These are phyloP conservation scores for Tricladium varicosporioides DNA, from an alignment of 2,329 filamentous ascomycete genomes.

Conservation along the genomic window DNA sequence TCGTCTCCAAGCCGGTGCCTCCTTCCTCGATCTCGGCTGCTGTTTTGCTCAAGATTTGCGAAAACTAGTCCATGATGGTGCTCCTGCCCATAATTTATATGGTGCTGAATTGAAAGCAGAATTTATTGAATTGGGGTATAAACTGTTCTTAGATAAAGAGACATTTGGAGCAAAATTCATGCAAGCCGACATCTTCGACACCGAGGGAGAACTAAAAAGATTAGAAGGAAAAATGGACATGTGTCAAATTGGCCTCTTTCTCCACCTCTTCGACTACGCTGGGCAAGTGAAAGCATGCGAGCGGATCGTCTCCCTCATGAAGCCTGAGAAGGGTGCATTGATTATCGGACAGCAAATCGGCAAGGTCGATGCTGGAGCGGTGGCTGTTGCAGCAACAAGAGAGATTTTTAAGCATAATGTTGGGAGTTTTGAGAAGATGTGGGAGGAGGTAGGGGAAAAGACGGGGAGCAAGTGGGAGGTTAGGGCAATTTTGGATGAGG, in stretches of 20 bases:
- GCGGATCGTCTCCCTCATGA: conserved; percentile 16
- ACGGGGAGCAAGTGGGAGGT: conserved; percentile 29
- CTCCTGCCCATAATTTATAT: conserved; percentile 29
- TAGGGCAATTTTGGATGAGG: conserved; percentile 24
- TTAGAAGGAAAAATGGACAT: conserved; percentile 40
- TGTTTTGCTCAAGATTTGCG: conserved; percentile 41
- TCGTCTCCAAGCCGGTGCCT: conserved; percentile 13
- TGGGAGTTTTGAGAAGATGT: conserved; percentile 22
- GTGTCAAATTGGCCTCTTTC: conserved; percentile 40
- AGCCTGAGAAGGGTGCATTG: conserved; percentile 16
- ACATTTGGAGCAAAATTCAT: conserved; percentile 34
- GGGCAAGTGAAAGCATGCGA: conserved; percentile 29
- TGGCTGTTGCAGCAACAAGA: not conserved
- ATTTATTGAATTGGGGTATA: conserved; percentile 38
- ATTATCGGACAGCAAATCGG: conserved; percentile 16
- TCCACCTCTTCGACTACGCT: conserved; percentile 43
- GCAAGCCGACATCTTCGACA: conserved; percentile 34
- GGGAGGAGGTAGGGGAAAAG: conserved; percentile 20
- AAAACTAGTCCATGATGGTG: conserved; percentile 37
- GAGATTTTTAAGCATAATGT: conserved; percentile 18
- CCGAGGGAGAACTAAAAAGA: conserved; percentile 29
- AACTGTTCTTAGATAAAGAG: conserved; percentile 38
- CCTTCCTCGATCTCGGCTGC: conserved; percentile 39
- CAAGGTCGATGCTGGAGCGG: conserved; percentile 7
- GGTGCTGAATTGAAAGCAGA: conserved; percentile 34